Evolutionary conservation across 2,329 filamentous ascomycete species (phyloP), one percentile per base, ranked within the genome.

Genomic region (Beauveria sp.): DNA sequence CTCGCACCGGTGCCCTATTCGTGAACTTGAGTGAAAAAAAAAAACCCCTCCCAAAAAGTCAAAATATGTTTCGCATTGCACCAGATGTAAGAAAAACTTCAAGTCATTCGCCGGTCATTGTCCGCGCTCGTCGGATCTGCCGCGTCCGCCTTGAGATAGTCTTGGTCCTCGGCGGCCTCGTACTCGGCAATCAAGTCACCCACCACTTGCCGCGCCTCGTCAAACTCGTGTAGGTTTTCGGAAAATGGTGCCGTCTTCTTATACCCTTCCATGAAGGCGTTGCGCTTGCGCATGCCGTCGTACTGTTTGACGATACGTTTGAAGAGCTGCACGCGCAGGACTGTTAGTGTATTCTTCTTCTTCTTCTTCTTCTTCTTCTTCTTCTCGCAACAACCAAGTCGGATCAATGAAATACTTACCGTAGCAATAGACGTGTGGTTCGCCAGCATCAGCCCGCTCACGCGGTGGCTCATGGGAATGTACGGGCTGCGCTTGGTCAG

Each of bases 341-440:
- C 34, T 37, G 12, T 37, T 37, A 37, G 34, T 37, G 12, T 26
- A 3, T 1, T 34, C 30, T 10, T 34, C 12, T 34, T 34, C 28
- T 30, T 34, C 30, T 34, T n/a, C n/a, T n/a, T n/a, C 22, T 22
- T 22, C 22, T 22, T 22, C 22, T 22, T 37, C 10, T 37, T 5
- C 34, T 5, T 14, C 34, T 37, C 34, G 34, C 34, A 5, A 5
- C 34, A 37, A 37, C 12, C 34, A 37, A 37, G 34, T 37, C 34
- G 1, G 12, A 37, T 37, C 34, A 37, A 37, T 12, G 0, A 2
- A 2, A 4, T 5, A 75, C 83, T 68, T 78, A 88, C 85, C 26
- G 94, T 97, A 52, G 93, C 91, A 67, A 99, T 96, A 65, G 92
- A 96, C 0, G 94, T 99, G 73, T 99, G 94, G 72, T 99, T 99